Base-by-base conservation (phyloP, 1,284 basidiomycete species). In the Ganoderma meredithae region DNA sequence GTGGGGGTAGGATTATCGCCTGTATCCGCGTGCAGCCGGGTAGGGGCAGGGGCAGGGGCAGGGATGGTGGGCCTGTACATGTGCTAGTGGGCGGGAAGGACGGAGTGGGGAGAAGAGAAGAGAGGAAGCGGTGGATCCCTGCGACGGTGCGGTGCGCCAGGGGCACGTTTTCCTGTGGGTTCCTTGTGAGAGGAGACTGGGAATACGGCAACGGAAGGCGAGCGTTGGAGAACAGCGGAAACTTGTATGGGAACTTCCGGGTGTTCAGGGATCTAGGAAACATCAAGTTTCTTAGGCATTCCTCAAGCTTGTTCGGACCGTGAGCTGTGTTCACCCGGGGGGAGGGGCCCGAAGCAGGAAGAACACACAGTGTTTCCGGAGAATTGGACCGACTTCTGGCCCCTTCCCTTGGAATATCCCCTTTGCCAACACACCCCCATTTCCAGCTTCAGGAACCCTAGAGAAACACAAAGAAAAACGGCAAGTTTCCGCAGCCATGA, bases 161-260 rank as follows among this genome's bases (percentile, higher is more conserved):
- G 0, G 93, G 92, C n/a, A 93, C 84, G 68, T 87, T 88, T 81
- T 94, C 93, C 93, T 94, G 68, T 13, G 25, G 62, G 22, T 22
- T 25, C 25, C 58, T n/a, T 36, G 33, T 39, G 55, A 19, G 19
- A 36, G 55, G 31, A 36, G 55, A 22, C 17, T 58, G 36, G 33
- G 33, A 36, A 33, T 10, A 17, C 5, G 31, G 17, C 4, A 4
- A 19, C 15, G 44, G 27, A 60, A 25, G 31, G 31, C 36, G 36
- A 10, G 36, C 31, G 31, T 31, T 31, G 31, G 31, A 31, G 31
- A 31, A 31, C 31, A 31, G 31, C 5, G 31, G 3, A 3, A 31
- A 31, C 31, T 31, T 5, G 3, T 31, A 31, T 31, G 31, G 31
- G 3, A 31, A 31, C 3, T 31, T 31, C 31, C 3, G 31, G 31